Conservation (phyloP, 495 filamentous ascomycete genomes). For the Daldinia childiae region DNA sequence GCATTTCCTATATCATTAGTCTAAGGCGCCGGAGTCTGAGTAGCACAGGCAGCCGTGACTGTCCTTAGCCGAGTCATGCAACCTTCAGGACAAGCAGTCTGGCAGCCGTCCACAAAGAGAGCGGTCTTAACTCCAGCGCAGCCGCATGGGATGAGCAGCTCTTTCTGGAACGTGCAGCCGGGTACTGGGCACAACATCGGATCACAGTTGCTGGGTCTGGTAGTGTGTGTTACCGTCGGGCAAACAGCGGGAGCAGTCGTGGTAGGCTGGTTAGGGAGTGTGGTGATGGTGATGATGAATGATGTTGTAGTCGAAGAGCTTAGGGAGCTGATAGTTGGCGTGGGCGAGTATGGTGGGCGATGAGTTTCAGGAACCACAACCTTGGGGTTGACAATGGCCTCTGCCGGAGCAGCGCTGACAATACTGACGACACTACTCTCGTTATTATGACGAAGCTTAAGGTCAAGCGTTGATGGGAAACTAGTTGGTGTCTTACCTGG, state of each 20-base stretch:
- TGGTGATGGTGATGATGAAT: constrained; percentile 45
- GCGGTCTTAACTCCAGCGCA: constrained; percentile 50
- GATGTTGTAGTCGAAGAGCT: constrained; percentile 26
- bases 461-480: neutral
- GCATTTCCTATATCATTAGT: neutral
- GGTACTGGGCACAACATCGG: constrained; percentile 54
- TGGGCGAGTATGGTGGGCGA: constrained; percentile 13
- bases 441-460: constrained; percentile 9
- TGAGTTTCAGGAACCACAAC: neutral
- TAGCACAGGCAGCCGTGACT: constrained; percentile 39
- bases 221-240: constrained; percentile 53
- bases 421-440: constrained; percentile 3
- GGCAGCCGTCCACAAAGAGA: constrained; percentile 53
- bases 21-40: constrained; percentile 6
- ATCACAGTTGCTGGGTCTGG: constrained; percentile 51
- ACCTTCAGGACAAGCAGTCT: constrained; percentile 49
- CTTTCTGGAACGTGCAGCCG: constrained; percentile 48
- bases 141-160: constrained; percentile 50
- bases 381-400: neutral
- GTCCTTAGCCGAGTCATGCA: constrained; percentile 51
- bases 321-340: neutral
- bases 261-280: constrained; percentile 36
- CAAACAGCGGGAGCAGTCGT: constrained; percentile 35
- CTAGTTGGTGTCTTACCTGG: constrained; percentile 25
- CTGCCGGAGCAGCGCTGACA: constrained; percentile 8